Base-by-base conservation (phyloP, 2,329 filamentous ascomycete genomes). In the Grosmannia huntii region DNA sequence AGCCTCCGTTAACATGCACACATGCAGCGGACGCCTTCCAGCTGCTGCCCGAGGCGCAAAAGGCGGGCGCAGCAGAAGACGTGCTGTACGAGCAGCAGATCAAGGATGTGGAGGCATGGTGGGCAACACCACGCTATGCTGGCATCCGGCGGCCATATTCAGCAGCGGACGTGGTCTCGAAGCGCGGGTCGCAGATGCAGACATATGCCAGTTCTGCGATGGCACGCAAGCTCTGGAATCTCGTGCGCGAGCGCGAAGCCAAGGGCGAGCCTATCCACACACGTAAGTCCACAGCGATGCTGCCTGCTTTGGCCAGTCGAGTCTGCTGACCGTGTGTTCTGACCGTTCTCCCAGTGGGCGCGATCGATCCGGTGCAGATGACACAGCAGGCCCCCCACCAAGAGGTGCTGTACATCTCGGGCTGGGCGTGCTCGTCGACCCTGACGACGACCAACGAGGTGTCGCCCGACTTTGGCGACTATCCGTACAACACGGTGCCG, bases 301-400 rank as follows among this genome's bases (percentile, higher is more conserved):
- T 44, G 41, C 16, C 5, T 19, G 16, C 38, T 41, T 4, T 14
- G 27, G 12, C n/a, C 7, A 6, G 7, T 28, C 28, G 31, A 33
- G 31, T 9, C 31, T 33, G 31, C 48, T 50, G 23, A 50, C 48
- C 3, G 4, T 25, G 6, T 4, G 11, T 1, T 49, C 21, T n/a
- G n/a, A 1, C 44, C 21, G 21, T 41, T 50, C 36, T 27, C 36
- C 19, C 62, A 92, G 89, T 99, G 87, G 94, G 94, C 65, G 94
- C 91, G 60, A 95, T 99, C 72, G 94, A 99, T 69, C 94, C 94
- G n/a, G 85, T 97, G 12, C 94, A 99, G 75, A 97, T 99, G 94
- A 96, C 94, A 54, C 94, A 99, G 72, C 94, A 97, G 76, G 94
- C 94, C 19, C 83, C 89, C 6, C 89, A 97, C 73, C 94, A 97